Conservation (phyloP, 129 eudicot species). For the Smallanthus sonchifolius region DNA sequence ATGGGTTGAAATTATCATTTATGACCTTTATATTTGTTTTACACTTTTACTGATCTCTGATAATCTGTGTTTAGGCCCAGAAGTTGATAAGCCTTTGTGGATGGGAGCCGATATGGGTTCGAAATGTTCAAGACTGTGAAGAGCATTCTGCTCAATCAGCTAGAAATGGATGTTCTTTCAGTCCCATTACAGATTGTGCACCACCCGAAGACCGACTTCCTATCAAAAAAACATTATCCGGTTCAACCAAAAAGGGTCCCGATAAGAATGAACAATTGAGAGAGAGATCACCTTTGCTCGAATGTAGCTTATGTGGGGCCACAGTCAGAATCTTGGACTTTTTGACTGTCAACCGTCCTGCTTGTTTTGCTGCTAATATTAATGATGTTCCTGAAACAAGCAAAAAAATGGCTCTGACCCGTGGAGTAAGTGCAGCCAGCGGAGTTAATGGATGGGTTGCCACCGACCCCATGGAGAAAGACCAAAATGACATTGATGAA, state of each 20-base stretch:
- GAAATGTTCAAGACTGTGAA: constrained; percentile 82
- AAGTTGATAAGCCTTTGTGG: constrained; percentile 91
- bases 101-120: constrained; percentile 97
- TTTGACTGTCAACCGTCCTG: constrained; percentile 66
- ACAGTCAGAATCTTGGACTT: constrained; percentile 87
- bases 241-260: constrained; percentile 45
- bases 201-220: constrained; percentile 36
- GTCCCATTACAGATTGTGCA: constrained; percentile 40
- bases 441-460: constrained; percentile 87
- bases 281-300: constrained; percentile 76
- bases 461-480: constrained; percentile 52
- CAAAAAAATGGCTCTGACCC: constrained; percentile 68
- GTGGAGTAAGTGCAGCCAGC: constrained; percentile 90
- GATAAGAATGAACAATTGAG: constrained; percentile 28
- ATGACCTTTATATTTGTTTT: neutral
- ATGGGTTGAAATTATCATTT: neutral
- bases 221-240: constrained; percentile 60
- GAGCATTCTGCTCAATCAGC: constrained; percentile 95
- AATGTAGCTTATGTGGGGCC: constrained; percentile 92
- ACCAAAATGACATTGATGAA: constrained; percentile 60
- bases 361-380: constrained; percentile 55
- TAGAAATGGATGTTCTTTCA: constrained; percentile 64
- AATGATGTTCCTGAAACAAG: constrained; percentile 71
- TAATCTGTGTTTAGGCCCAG: constrained; percentile 51
- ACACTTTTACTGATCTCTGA: neutral